Conservation (phyloP, 2,329 filamentous ascomycete species). For the Pleomassaria siparia region DNA sequence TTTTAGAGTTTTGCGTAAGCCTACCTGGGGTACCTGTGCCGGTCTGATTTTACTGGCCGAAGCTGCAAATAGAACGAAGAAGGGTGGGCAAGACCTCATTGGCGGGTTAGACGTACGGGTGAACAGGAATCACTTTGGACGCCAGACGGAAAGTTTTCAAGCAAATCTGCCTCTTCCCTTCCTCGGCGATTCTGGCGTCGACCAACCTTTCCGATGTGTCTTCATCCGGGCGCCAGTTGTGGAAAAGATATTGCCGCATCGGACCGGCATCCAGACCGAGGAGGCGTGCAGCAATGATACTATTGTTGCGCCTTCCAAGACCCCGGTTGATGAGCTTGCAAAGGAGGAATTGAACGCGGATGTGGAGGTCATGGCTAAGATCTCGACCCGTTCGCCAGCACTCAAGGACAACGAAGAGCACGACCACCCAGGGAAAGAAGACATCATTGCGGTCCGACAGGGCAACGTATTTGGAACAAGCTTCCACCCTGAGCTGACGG, state of each 20-base stretch:
- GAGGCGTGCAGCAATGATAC: constrained; percentile 53
- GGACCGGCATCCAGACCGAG: constrained; percentile 53
- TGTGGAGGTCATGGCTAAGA: constrained; percentile 61
- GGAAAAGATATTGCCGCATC: constrained; percentile 69
- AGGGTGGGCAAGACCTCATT: constrained; percentile 88
- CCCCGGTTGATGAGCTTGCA: constrained; percentile 49
- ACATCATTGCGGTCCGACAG: constrained; percentile 87
- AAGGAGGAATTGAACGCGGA: constrained; percentile 48
- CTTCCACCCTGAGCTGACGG: constrained; percentile 92
- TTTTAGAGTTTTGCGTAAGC: constrained; percentile 70
- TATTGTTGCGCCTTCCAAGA: constrained; percentile 59
- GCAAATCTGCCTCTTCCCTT: constrained; percentile 73
- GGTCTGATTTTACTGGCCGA: constrained; percentile 90
- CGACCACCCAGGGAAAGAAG: constrained; percentile 51
- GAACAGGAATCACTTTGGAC: constrained; percentile 91
- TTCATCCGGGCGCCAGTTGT: constrained; percentile 96
- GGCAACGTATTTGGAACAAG: constrained; percentile 92
- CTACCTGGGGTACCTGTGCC: constrained; percentile 95
- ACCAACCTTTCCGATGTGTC: constrained; percentile 71
- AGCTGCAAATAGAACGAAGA: constrained; percentile 83
- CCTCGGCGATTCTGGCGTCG: constrained; percentile 46
- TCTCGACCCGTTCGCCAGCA: constrained; percentile 55
- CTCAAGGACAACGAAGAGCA: constrained; percentile 52
- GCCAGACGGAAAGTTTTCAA: constrained; percentile 90
- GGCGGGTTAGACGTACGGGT: constrained; percentile 89